Percentiles rank a stretch among this genome's conserved stretches.
Conservation (phyloP, 345 rosid species). For the Euclidium syriacum region DNA sequence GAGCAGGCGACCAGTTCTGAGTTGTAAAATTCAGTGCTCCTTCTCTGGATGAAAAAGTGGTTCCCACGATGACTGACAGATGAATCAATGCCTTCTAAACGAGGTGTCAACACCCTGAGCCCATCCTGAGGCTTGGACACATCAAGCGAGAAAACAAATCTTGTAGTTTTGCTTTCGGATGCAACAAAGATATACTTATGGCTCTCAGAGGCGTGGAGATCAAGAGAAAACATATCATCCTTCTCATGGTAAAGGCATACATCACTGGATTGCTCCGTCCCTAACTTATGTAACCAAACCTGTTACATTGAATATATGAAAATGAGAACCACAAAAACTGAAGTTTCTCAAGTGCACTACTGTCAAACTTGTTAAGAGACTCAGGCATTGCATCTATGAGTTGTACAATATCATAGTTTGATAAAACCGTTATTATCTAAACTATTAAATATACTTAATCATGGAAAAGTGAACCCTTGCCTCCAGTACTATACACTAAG, state of each 20-base stretch:
- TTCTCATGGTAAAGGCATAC: slow-evolving; percentile 80
- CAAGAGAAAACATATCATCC: slow-evolving; percentile 79
- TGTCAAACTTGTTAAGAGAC: not conserved
- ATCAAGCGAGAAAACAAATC: slow-evolving; percentile 61
- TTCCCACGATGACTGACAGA: slow-evolving; percentile 77
- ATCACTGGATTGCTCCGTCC: slow-evolving; percentile 64
- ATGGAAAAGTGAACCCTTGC: not conserved
- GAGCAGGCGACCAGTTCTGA: slow-evolving; percentile 76
- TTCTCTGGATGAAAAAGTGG: slow-evolving; percentile 70
- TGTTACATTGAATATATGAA: slow-evolving; percentile 26
- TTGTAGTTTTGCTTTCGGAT: slow-evolving; percentile 73
- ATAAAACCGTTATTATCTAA: not conserved
- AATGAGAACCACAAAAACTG: not conserved
- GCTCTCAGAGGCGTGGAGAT: slow-evolving; percentile 69
- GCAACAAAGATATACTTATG: slow-evolving; percentile 58
- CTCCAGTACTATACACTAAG: not conserved
- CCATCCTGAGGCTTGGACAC: slow-evolving; percentile 60
- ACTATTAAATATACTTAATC: not conserved
- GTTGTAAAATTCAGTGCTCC: slow-evolving; percentile 75
- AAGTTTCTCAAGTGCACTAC: not conserved
- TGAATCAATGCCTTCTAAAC: slow-evolving; percentile 60
- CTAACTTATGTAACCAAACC: slow-evolving; percentile 94
- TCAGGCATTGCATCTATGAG: not conserved
- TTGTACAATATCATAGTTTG: not conserved
- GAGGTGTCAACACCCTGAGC: slow-evolving; percentile 68